Conservation (phyloP, 345 rosid species). For the Hibiscus mutabilis region DNA sequence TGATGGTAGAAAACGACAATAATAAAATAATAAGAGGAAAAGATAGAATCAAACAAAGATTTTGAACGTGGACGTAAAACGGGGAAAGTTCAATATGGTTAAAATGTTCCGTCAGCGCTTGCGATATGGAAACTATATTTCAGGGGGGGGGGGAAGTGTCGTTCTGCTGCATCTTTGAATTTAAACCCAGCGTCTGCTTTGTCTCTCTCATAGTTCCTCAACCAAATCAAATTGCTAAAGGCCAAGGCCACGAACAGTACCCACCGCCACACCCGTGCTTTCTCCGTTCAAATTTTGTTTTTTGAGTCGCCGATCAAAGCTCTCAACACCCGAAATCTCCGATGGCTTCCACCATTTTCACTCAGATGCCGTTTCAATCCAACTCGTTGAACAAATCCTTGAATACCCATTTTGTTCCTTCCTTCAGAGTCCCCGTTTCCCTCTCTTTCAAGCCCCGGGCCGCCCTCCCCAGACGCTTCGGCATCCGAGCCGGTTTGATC, state of each 20-base stretch:
- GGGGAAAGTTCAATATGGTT: neutral
- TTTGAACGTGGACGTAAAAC: neutral
- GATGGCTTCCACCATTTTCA: slow-evolving; percentile 55
- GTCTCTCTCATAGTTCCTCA: neutral
- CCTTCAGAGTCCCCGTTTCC: slow-evolving; percentile 26
- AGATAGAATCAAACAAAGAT: neutral
- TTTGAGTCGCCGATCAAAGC: slow-evolving; percentile 4
- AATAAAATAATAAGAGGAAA: neutral
- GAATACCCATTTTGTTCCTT: slow-evolving; percentile 33
- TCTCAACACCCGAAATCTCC: neutral
- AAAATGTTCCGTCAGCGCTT: neutral
- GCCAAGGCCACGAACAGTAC: neutral
- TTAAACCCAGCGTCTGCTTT: neutral
- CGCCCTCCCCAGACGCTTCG: slow-evolving; percentile 13
- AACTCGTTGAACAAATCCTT: slow-evolving; percentile 38
- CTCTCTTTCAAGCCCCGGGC: slow-evolving; percentile 11
- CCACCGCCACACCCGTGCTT: neutral
- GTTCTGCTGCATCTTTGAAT: too few relatives aligned
- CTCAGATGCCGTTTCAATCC: slow-evolving; percentile 29
- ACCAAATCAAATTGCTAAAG: neutral
- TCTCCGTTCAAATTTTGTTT: neutral
- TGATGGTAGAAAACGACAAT: neutral
- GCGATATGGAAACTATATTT: too few relatives aligned
- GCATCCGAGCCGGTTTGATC: slow-evolving; percentile 49
- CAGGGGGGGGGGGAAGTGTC: too few relatives aligned